Evolutionary conservation across 192 early-diverging fungal species (phyloP).

Genomic region (Obelidium mucronatum): DNA sequence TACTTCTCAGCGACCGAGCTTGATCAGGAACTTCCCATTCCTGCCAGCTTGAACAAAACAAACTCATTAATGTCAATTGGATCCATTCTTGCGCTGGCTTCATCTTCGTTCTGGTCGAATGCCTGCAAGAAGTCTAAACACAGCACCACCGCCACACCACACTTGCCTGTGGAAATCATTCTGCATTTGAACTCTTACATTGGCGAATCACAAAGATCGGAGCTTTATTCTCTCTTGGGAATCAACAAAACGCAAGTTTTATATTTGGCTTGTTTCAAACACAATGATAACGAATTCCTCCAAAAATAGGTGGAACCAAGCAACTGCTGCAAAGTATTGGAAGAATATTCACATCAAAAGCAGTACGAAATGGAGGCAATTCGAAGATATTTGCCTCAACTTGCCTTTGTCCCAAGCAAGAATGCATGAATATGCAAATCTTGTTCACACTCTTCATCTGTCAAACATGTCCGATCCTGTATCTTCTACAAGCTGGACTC

Average conservation of each 20-base stretch:
- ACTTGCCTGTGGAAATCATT: constrained; percentile 8
- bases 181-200: constrained; percentile 3
- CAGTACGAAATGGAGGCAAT: neutral
- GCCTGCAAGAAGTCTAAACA: too few species aligned
- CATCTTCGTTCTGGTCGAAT: too few species aligned
- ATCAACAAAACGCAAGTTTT: neutral
- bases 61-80: too few species aligned
- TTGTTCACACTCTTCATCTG: constrained; percentile 9
- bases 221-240: constrained; percentile 4
- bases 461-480: neutral
- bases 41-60: too few species aligned
- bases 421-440: neutral
- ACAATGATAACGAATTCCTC: neutral
- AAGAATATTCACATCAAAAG: neutral
- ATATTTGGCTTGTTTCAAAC: neutral
- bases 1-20: too few species aligned
- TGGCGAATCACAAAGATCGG: neutral
- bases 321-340: constrained; percentile 11
- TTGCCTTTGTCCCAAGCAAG: neutral
- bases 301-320: constrained; percentile 27
- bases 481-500: neutral
- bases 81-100: too few species aligned
- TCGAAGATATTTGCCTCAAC: constrained; percentile 16
- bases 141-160: too few species aligned
- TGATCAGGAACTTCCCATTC: too few species aligned